Evolutionary conservation across 768 basidiomycete species (phyloP).

Genomic region (Mycena vitilis): DNA sequence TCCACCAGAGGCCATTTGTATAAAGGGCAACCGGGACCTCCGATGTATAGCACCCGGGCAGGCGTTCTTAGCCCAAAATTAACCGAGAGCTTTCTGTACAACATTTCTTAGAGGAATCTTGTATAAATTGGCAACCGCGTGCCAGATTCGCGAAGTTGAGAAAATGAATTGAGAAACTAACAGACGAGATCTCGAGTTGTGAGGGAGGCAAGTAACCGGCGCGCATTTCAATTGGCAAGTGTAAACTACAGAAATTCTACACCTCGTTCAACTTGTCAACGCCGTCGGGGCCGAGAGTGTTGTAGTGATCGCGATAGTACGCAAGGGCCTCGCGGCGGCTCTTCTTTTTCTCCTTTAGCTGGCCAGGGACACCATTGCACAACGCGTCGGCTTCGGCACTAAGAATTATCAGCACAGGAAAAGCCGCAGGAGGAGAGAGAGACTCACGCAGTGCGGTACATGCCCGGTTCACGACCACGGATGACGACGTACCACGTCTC

Average conservation of each 20-base stretch:
- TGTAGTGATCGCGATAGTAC: not conserved
- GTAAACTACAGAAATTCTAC: not conserved
- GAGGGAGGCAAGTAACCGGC: too few relatives aligned
- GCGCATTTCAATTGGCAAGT: too few relatives aligned
- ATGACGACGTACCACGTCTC: conserved; percentile 18
- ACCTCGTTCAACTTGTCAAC: not conserved
- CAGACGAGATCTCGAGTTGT: too few relatives aligned
- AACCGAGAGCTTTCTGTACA: too few relatives aligned
- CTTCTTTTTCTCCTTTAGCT: not conserved
- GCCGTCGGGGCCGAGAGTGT: not conserved
- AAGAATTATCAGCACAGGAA: not conserved
- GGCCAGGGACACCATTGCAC: not conserved
- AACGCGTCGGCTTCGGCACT: not conserved
- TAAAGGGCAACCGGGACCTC: too few relatives aligned
- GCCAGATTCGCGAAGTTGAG: too few relatives aligned
- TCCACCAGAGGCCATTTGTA: too few relatives aligned
- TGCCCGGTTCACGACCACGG: not conserved
- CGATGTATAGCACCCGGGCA: too few relatives aligned
- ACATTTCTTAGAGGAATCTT: too few relatives aligned
- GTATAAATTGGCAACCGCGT: too few relatives aligned
- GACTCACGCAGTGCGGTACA: conserved; percentile 2
- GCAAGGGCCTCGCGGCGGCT: not conserved
- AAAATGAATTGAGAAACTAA: too few relatives aligned
- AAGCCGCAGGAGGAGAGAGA: not conserved
- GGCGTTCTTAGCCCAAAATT: too few relatives aligned